Base-by-base conservation (phyloP, 2,329 filamentous ascomycete species). In the Xylaria arbuscula region DNA sequence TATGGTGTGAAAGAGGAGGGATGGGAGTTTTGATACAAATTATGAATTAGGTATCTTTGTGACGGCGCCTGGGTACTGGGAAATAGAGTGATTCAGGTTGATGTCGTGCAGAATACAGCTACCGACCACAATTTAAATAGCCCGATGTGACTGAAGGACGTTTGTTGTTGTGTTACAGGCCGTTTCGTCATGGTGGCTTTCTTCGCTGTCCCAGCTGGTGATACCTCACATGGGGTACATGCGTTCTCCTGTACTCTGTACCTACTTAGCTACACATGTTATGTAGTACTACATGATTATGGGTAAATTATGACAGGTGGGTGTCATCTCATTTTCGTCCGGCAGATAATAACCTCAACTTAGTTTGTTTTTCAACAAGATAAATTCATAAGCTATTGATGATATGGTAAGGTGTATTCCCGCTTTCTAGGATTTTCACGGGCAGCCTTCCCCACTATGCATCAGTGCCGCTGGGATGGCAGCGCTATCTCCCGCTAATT, bases 131-230 rank as follows among this genome's bases (percentile, higher is more conserved):
- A 38, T 15, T 65, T 60, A 67, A 60, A 61, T 61, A 67, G 42
- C 10, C 47, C 47, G 24, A 42, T 54, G n/a, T 50, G 47, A 58
- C 22, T 36, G 47, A 24, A n/a, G 19, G 48, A 60, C 40, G 34
- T 17, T 42, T 51, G 40, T 38, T 48, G 40, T 54, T 59, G 54
- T 63, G 59, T 62, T 19, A 66, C 62, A 62, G 32, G 36, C 53
- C n/a, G 11, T 60, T 68, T 55, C 66, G 66, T 68, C 66, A 68
- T 68, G 34, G 36, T 51, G 42, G 51, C 55, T 66, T 51, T 56
- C 34, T 40, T 60, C 24, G 11, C 24, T 53, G 50, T 10, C 53
- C 13, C 3, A 22, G 51, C 22, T 24, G 53, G 19, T 40, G 53
- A 56, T 40, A 40, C 36, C 36, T 56, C 8, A 24, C 2, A 11